Evolutionary conservation across 139 green algal species (phyloP).

Genomic region (Mychonastes homosphaera): DNA sequence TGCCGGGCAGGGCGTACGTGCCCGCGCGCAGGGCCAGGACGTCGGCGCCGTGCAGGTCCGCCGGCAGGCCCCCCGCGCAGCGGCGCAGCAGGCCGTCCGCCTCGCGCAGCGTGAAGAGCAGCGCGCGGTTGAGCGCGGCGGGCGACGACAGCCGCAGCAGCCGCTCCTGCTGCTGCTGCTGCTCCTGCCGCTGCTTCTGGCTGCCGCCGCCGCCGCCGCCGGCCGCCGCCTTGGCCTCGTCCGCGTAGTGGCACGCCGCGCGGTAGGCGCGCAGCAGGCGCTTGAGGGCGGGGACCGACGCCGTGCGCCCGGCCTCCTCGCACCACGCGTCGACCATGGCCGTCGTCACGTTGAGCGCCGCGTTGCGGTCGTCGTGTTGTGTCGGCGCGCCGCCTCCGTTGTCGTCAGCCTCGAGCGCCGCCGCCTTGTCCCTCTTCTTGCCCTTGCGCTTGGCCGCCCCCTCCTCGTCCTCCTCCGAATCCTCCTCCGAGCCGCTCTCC

Average conservation of each 20-base stretch:
- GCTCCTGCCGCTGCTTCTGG: slow-evolving; percentile 7
- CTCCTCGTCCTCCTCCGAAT: slow-evolving; percentile 31
- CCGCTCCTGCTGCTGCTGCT: slow-evolving; percentile 50
- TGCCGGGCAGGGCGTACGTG: neutral
- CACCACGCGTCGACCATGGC: slow-evolving; percentile 63
- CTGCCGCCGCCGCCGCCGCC: slow-evolving; percentile 9
- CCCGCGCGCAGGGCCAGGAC: too few species aligned
- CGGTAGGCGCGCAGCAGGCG: slow-evolving; percentile 68
- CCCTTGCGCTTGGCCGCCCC: slow-evolving; percentile 6
- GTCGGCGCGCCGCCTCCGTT: neutral
- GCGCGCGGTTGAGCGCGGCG: slow-evolving; percentile 73
- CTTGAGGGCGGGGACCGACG: slow-evolving; percentile 44
- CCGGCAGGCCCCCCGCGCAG: slow-evolving; percentile 39
- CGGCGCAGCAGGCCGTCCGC: slow-evolving; percentile 65
- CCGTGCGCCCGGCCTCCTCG: slow-evolving; percentile 21
- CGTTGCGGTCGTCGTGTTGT: neutral
- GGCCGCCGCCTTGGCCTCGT: slow-evolving; percentile 13
- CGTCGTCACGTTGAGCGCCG: slow-evolving; percentile 39
- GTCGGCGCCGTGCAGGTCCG: too few species aligned
- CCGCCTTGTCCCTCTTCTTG: slow-evolving; percentile 7
- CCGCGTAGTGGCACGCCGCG: slow-evolving; percentile 24
- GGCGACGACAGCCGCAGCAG: too few species aligned
- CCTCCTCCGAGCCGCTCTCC: too few species aligned
- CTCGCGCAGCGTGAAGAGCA: slow-evolving; percentile 80
- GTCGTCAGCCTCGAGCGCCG: neutral